phyloP scores from a whole-genome alignment of 805 yeast genomes.

The Danielozyma ontarioensis region DNA sequence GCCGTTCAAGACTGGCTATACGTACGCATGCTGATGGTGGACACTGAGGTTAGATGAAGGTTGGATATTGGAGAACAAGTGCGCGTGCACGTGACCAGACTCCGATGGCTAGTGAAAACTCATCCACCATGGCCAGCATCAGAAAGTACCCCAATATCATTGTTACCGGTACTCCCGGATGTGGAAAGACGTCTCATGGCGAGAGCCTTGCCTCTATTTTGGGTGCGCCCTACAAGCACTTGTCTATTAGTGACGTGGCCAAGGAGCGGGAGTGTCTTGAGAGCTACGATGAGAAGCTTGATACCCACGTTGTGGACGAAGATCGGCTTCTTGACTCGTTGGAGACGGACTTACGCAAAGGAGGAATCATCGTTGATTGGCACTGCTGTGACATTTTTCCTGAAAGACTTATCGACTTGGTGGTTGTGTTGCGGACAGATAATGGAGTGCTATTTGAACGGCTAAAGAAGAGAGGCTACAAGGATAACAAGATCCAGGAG shows the following conservation, averaged over 20 bases:
- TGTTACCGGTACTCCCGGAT: slow-evolving; percentile 94
- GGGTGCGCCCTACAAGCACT: slow-evolving; percentile 43
- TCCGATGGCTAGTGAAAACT: too few relatives aligned
- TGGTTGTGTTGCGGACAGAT: slow-evolving; percentile 79
- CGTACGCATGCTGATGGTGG: too few relatives aligned
- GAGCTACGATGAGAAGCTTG: slow-evolving; percentile 81
- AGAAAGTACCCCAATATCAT: slow-evolving; percentile 84
- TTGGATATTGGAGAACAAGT: slow-evolving; percentile 19
- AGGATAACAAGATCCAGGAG: slow-evolving; percentile 78
- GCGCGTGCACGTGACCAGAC: slow-evolving; percentile 18
- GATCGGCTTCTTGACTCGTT: slow-evolving; percentile 78
- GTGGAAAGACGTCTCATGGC: slow-evolving; percentile 81
- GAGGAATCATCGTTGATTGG: slow-evolving; percentile 95
- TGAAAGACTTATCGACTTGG: slow-evolving; percentile 86
- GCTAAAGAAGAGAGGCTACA: slow-evolving; percentile 69
- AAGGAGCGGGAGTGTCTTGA: slow-evolving; percentile 70
- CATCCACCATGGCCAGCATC: too few relatives aligned
- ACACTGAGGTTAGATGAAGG: too few relatives aligned
- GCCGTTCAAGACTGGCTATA: too few relatives aligned
- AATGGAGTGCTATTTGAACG: slow-evolving; percentile 71
- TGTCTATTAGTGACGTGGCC: slow-evolving; percentile 78
- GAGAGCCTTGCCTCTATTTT: slow-evolving; percentile 50
- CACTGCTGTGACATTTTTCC: slow-evolving; percentile 96
- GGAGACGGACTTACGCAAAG: slow-evolving; percentile 72
- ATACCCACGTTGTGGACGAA: slow-evolving; percentile 87